Conservation (phyloP, 2,329 filamentous ascomycete species). For the Paecilomyces sp. region DNA sequence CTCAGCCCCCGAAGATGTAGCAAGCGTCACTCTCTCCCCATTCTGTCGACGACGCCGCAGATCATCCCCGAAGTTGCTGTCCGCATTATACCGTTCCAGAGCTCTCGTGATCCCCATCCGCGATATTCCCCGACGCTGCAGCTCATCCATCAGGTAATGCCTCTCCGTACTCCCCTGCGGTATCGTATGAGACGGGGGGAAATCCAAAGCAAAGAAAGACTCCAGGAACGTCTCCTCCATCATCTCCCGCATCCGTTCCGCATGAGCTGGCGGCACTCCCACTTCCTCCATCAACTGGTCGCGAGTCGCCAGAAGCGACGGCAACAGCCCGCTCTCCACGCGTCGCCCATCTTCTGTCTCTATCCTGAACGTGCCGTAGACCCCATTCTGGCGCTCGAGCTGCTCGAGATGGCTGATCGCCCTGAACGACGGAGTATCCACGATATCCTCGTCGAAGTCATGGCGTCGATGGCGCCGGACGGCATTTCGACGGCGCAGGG, state of each 20-base stretch:
- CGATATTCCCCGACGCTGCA: slow-evolving; percentile 33
- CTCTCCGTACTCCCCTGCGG: slow-evolving; percentile 25
- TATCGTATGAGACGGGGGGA: slow-evolving; percentile 28
- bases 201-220: slow-evolving; percentile 35
- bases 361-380: slow-evolving; percentile 37
- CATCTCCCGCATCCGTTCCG: slow-evolving; percentile 35
- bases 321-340: slow-evolving; percentile 35
- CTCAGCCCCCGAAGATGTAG: slow-evolving; percentile 24
- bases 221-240: slow-evolving; percentile 39
- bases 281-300: slow-evolving; percentile 37
- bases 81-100: slow-evolving; percentile 30
- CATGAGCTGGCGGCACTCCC: slow-evolving; percentile 29
- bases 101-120: slow-evolving; percentile 29
- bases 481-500: slow-evolving; percentile 33
- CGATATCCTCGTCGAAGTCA: slow-evolving; percentile 17
- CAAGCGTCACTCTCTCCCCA: slow-evolving; percentile 30
- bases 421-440: slow-evolving; percentile 26
- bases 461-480: slow-evolving; percentile 28
- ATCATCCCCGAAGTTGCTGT: slow-evolving; percentile 33
- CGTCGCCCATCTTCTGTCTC: slow-evolving; percentile 34
- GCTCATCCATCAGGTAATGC: slow-evolving; percentile 29
- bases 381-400: slow-evolving; percentile 32
- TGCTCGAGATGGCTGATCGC: slow-evolving; percentile 34
- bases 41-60: slow-evolving; percentile 30
- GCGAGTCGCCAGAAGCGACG: slow-evolving; percentile 33